These are phyloP conservation scores for Lactarius psammicola DNA, from an alignment of 768 basidiomycete genomes.

Conservation along the genomic window DNA sequence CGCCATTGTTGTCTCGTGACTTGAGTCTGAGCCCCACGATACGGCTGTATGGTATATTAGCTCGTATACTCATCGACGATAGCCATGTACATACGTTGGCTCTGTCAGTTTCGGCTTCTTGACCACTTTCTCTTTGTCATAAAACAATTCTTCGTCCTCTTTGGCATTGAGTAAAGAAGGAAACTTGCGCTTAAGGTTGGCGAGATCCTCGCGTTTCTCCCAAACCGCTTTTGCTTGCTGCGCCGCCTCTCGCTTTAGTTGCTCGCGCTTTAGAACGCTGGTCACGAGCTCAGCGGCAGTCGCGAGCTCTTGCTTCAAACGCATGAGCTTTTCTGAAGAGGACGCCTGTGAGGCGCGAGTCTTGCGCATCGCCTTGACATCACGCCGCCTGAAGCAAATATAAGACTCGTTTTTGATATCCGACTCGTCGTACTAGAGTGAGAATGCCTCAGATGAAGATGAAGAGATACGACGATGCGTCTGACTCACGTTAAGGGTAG, in stretches of 20 bases:
- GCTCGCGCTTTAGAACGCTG: slow-evolving; percentile 69
- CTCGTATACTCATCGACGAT: not conserved
- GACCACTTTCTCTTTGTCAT: slow-evolving; percentile 65
- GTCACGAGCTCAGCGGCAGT: slow-evolving; percentile 72
- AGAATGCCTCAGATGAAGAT: slow-evolving; percentile 7
- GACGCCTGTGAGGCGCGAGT: slow-evolving; percentile 89
- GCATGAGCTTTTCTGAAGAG: slow-evolving; percentile 83
- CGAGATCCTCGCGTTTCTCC: slow-evolving; percentile 72
- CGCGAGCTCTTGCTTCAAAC: slow-evolving; percentile 73
- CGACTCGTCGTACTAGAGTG: slow-evolving; percentile 74
- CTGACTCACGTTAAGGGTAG: slow-evolving; percentile 74
- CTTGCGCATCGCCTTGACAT: slow-evolving; percentile 91
- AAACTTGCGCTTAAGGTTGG: slow-evolving; percentile 77
- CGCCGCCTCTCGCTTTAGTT: slow-evolving; percentile 64
- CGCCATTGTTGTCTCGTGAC: slow-evolving; percentile 43
- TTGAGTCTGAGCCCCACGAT: slow-evolving; percentile 52
- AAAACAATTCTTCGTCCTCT: slow-evolving; percentile 64
- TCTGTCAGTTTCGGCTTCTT: slow-evolving; percentile 54
- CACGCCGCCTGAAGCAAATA: slow-evolving; percentile 94
- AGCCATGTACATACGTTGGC: slow-evolving; percentile 31
- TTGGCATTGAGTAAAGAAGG: slow-evolving; percentile 57
- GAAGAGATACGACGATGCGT: not conserved
- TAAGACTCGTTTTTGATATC: slow-evolving; percentile 91
- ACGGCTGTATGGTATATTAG: slow-evolving; percentile 36
- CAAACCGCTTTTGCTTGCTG: slow-evolving; percentile 64